Conservation (phyloP, 1,284 basidiomycete species). For the Apiotrichum brassicae region DNA sequence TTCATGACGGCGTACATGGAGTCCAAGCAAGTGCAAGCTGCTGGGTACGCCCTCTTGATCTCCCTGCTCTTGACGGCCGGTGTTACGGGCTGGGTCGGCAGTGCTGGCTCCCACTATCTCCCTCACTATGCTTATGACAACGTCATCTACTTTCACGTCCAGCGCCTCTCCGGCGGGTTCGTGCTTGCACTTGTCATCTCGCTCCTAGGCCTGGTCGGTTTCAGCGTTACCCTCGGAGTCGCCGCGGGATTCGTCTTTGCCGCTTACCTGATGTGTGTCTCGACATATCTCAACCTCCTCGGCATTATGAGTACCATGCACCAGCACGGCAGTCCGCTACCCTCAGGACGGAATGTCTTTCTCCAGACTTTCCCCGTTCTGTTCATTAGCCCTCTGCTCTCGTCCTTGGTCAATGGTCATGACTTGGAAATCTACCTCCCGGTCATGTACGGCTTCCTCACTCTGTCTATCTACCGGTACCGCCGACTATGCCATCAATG, state of each 20-base stretch:
- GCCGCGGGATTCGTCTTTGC: conserved; percentile 8
- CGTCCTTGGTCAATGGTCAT: conserved; percentile 7
- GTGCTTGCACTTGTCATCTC: conserved; percentile 5
- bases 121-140: conserved; percentile 10
- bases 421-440: conserved; percentile 12
- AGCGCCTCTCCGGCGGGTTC: conserved; percentile 9
- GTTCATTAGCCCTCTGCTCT: conserved; percentile 4
- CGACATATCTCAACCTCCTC: conserved; percentile 13
- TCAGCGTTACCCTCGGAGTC: not conserved
- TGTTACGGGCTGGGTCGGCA: conserved; percentile 12
- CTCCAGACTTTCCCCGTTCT: conserved; percentile 4
- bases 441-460: conserved; percentile 8
- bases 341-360: conserved; percentile 10
- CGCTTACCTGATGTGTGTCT: conserved; percentile 8
- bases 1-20: conserved; percentile 13
- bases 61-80: conserved; percentile 7
- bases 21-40: conserved; percentile 2
- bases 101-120: conserved; percentile 8
- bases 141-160: conserved; percentile 11
- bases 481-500: conserved; percentile 10
- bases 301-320: conserved; percentile 14
- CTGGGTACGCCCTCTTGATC: conserved; percentile 6
- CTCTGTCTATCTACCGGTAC: conserved; percentile 1
- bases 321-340: conserved; percentile 11
- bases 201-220: conserved; percentile 2